These are phyloP conservation scores for Daldinia sp. DNA, from an alignment of 2,329 filamentous ascomycete genomes.

Conservation along the genomic window DNA sequence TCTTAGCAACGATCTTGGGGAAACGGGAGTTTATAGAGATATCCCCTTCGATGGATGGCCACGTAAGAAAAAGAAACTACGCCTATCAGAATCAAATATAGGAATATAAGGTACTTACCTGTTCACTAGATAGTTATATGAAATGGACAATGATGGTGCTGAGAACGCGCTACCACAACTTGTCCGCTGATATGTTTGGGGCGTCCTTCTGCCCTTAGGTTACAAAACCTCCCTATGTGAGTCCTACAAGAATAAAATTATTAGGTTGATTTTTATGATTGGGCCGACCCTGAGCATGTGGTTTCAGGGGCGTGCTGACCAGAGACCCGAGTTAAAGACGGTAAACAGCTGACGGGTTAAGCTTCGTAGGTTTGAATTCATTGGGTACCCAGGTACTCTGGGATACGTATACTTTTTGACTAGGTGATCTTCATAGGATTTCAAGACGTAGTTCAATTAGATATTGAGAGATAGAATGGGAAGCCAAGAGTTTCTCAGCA, in stretches of 20 bases:
- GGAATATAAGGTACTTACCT: too few species aligned
- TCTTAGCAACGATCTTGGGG: constrained; percentile 4
- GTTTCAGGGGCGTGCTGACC: constrained; percentile 34
- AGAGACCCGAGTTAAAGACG: constrained; percentile 11
- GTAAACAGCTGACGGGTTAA: constrained; percentile 21
- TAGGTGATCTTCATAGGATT: constrained; percentile 25
- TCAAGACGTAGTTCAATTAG: constrained; percentile 10
- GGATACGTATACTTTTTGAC: constrained; percentile 10
- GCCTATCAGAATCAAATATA: constrained; percentile 1
- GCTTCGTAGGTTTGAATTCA: constrained; percentile 27
- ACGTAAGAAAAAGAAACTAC: constrained; percentile 4
- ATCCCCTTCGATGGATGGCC: constrained; percentile 7
- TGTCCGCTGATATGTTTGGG: constrained; percentile 22
- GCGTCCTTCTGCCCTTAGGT: constrained; percentile 3
- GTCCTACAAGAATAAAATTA: constrained; percentile 18
- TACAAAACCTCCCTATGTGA: constrained; percentile 23
- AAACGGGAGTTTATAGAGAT: constrained; percentile 11
- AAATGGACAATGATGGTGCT: constrained; percentile 13
- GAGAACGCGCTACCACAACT: constrained; percentile 13
- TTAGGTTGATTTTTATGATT: constrained; percentile 7
- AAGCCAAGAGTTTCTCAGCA: too few species aligned
- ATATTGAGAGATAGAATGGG: too few species aligned
- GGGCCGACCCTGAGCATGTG: constrained; percentile 13
- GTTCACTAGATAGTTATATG: constrained; percentile 29
- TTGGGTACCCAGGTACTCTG: too few species aligned